Evolutionary conservation across 2,329 filamentous ascomycete species (phyloP).

Genomic region (Aspergillus pseudonomiae): DNA sequence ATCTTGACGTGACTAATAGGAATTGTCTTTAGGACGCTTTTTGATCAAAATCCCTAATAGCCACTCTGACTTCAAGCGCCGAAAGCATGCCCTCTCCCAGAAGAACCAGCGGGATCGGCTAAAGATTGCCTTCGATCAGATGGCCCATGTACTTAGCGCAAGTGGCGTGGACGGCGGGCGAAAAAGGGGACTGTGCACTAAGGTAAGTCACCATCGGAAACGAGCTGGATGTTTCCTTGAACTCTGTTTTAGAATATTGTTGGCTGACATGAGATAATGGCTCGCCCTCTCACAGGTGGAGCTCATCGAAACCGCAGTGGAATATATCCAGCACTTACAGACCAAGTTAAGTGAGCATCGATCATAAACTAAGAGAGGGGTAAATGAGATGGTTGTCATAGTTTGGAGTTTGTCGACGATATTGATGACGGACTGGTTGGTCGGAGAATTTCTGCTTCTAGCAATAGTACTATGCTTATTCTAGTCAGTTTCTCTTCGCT

Average conservation of each 20-base stretch:
- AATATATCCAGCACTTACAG: slow-evolving; percentile 18
- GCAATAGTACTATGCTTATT: not conserved
- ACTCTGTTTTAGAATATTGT: not conserved
- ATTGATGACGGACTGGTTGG: not conserved
- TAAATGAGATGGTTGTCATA: not conserved
- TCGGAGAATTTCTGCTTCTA: not conserved
- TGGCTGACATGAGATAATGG: not conserved
- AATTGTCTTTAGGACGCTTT: not conserved
- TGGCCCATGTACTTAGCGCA: slow-evolving; percentile 6
- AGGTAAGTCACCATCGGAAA: not conserved
- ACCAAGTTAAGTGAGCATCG: slow-evolving; percentile 1
- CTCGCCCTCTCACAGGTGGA: slow-evolving; percentile 11
- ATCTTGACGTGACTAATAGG: too few species aligned
- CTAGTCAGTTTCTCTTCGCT: not conserved
- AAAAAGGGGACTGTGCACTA: slow-evolving; percentile 6
- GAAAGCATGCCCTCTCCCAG: slow-evolving; percentile 10
- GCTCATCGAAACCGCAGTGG: slow-evolving; percentile 18
- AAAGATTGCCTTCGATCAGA: slow-evolving; percentile 9
- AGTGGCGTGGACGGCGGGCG: slow-evolving; percentile 4
- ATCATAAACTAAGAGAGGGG: not conserved
- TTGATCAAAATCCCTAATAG: slow-evolving; percentile 8
- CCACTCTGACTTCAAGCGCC: slow-evolving; percentile 1
- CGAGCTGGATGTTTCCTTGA: not conserved
- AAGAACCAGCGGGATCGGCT: slow-evolving; percentile 11
- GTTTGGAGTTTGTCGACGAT: not conserved